Conservation (phyloP, 2,329 filamentous ascomycete genomes). For the Alternaria rosae region DNA sequence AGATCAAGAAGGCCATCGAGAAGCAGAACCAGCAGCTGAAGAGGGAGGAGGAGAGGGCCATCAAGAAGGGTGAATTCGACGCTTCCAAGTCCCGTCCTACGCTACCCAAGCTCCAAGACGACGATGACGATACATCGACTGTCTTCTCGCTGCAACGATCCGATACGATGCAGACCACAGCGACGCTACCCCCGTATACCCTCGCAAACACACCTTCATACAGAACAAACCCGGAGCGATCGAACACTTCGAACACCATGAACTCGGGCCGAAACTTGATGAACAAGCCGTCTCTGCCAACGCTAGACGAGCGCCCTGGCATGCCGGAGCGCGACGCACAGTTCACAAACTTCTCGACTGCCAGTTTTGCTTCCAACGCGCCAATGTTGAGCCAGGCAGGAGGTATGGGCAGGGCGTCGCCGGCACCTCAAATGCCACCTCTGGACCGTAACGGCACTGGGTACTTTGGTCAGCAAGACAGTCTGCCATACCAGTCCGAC, state of each 20-base stretch:
- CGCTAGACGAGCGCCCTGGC: slow-evolving; percentile 48
- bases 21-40: slow-evolving; percentile 69
- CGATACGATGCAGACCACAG: slow-evolving; percentile 38
- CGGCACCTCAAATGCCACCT: slow-evolving; percentile 41
- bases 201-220: slow-evolving; percentile 4
- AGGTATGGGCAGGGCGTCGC: slow-evolving; percentile 61
- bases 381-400: slow-evolving; percentile 68
- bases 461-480: slow-evolving; percentile 36
- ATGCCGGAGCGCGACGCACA: slow-evolving; percentile 58
- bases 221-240: slow-evolving; percentile 60
- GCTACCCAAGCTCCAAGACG: slow-evolving; percentile 50
- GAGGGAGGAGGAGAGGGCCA: slow-evolving; percentile 49
- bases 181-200: slow-evolving; percentile 56
- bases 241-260: slow-evolving; percentile 61
- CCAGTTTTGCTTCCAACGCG: slow-evolving; percentile 70
- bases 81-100: slow-evolving; percentile 46
- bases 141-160: slow-evolving; percentile 46
- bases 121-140: slow-evolving; percentile 51
- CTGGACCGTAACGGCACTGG: slow-evolving; percentile 35
- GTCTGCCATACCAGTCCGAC: slow-evolving; percentile 30
- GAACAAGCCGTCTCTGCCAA: slow-evolving; percentile 53
- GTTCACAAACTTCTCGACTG: slow-evolving; percentile 59
- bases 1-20: slow-evolving; percentile 86
- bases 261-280: slow-evolving; percentile 29
- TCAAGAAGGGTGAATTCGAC: slow-evolving; percentile 56